These are phyloP conservation scores for Leccinum holopus DNA, from an alignment of 1,284 basidiomycete genomes.

Conservation along the genomic window DNA sequence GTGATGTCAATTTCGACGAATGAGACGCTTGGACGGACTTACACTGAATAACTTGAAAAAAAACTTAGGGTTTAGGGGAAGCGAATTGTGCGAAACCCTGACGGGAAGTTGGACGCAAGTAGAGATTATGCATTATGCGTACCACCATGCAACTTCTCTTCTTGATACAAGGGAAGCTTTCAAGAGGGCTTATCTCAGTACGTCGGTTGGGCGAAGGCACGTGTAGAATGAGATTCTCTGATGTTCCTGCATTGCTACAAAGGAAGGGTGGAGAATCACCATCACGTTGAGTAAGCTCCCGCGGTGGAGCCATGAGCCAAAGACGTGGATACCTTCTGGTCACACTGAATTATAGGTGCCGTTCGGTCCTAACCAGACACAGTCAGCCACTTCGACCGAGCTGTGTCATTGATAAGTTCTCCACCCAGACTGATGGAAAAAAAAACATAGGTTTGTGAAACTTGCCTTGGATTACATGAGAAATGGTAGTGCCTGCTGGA, in stretches of 20 bases:
- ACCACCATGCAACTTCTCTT: background rate
- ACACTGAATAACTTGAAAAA: background rate
- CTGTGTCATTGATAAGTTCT: background rate
- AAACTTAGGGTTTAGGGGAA: background rate
- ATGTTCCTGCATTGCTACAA: slow-evolving; percentile 23
- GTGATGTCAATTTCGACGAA: background rate
- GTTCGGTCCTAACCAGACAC: background rate
- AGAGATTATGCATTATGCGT: background rate
- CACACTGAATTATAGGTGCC: background rate
- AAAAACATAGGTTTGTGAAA: background rate
- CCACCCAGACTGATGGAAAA: background rate
- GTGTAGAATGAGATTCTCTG: slow-evolving; percentile 23
- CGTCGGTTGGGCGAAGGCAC: slow-evolving; percentile 12
- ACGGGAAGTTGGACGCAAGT: background rate
- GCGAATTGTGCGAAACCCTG: background rate
- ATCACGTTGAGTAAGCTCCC: slow-evolving; percentile 19
- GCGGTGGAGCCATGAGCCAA: slow-evolving; percentile 19
- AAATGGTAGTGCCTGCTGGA: background rate
- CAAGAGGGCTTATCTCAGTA: slow-evolving; percentile 10
- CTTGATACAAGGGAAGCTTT: slow-evolving; percentile 4
- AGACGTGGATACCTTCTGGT: slow-evolving; percentile 15
- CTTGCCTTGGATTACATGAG: background rate
- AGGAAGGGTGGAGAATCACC: slow-evolving; percentile 30
- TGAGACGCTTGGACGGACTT: background rate
- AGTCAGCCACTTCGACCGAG: background rate